phyloP scores from a whole-genome alignment of 2,329 filamentous ascomycete species.

The Aspergillus ustus region DNA sequence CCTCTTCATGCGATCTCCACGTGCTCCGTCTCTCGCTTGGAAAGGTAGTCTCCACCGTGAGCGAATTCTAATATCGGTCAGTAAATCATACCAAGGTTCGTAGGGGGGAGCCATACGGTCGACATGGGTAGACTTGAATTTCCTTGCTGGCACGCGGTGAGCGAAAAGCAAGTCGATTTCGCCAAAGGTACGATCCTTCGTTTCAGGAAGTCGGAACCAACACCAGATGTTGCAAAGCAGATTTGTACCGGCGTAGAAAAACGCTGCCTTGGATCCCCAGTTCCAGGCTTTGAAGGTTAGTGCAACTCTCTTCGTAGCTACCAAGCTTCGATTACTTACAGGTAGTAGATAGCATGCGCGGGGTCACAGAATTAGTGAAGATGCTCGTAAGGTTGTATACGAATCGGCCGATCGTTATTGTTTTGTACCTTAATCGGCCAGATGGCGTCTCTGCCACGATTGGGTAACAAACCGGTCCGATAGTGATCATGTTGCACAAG shows the following conservation, averaged over 20 bases:
- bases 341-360: conserved; percentile 32
- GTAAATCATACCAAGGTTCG: background rate
- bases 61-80: conserved; percentile 2
- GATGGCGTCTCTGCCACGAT: conserved; percentile 60
- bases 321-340: conserved; percentile 18
- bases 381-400: conserved; percentile 55
- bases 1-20: background rate
- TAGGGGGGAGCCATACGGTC: conserved; percentile 1
- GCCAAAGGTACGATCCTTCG: conserved; percentile 42
- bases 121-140: conserved; percentile 34
- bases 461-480: conserved; percentile 58
- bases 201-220: conserved; percentile 45
- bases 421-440: conserved; percentile 54
- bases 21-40: background rate
- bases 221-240: conserved; percentile 34
- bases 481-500: conserved; percentile 58
- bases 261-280: conserved; percentile 42
- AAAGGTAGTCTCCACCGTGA: background rate
- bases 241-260: conserved; percentile 45
- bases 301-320: too few relatives aligned
- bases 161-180: conserved; percentile 50
- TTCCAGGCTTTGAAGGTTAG: conserved; percentile 36
- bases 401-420: conserved; percentile 51
- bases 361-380: conserved; percentile 43
- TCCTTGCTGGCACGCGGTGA: conserved; percentile 43